Conservation (phyloP, 2,329 filamentous ascomycete species). For the Ascochyta koolunga region DNA sequence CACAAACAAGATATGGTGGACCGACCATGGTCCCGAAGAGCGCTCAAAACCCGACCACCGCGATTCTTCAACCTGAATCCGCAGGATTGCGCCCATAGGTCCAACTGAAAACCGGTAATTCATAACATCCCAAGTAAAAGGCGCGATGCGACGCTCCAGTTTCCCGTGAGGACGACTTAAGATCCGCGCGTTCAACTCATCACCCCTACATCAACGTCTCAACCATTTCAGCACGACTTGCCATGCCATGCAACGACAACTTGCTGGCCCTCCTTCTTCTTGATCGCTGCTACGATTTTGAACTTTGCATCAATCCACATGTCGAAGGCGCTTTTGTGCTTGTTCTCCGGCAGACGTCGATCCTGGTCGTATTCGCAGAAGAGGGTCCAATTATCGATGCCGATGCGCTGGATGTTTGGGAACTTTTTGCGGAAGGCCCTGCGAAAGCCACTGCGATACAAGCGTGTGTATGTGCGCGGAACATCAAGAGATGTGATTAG, state of each 20-base stretch:
- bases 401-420: slow-evolving; percentile 16
- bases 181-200: neutral
- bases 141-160: too few species aligned
- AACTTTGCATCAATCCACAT: neutral
- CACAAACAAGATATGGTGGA: too few species aligned
- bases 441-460: slow-evolving; percentile 14
- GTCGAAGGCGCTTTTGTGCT: neutral
- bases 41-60: too few species aligned
- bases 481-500: slow-evolving; percentile 18
- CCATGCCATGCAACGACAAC: too few species aligned
- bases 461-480: slow-evolving; percentile 9
- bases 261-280: neutral
- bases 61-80: too few species aligned
- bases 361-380: neutral
- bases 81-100: too few species aligned
- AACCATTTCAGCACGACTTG: too few species aligned
- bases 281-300: neutral
- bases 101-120: too few species aligned
- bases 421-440: slow-evolving; percentile 13
- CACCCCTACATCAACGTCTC: neutral
- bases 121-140: too few species aligned
- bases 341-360: neutral
- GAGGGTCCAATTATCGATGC: slow-evolving; percentile 9
- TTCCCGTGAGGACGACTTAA: too few species aligned
- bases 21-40: too few species aligned